phyloP scores from a whole-genome alignment of 2,329 filamentous ascomycete genomes.

The Penicillium palitans region DNA sequence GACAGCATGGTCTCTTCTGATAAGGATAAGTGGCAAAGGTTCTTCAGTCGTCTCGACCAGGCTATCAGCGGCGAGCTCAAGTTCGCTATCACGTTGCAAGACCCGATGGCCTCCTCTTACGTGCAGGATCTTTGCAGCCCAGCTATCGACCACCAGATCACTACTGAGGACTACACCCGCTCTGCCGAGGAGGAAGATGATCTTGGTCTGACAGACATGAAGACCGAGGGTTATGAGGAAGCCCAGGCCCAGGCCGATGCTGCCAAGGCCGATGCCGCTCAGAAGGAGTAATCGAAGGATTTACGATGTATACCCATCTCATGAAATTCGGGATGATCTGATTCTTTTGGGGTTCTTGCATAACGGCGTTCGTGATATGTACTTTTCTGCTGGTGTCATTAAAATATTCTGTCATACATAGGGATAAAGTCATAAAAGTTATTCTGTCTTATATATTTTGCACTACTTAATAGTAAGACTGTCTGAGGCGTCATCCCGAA shows the following conservation, averaged over 20 bases:
- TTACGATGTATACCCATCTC: slow-evolving; percentile 21
- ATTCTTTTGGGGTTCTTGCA: slow-evolving; percentile 15
- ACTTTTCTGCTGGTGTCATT: slow-evolving; percentile 20
- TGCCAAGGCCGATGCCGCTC: slow-evolving; percentile 12
- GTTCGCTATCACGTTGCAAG: slow-evolving; percentile 80
- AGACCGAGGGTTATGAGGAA: slow-evolving; percentile 79
- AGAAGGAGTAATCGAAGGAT: slow-evolving; percentile 28
- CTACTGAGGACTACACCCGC: slow-evolving; percentile 76
- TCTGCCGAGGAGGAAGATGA: slow-evolving; percentile 94
- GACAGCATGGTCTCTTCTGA: slow-evolving; percentile 72
- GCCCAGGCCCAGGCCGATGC: slow-evolving; percentile 48
- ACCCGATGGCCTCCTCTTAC: slow-evolving; percentile 90
- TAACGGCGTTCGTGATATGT: slow-evolving; percentile 28
- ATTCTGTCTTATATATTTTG: not conserved
- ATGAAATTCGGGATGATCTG: slow-evolving; percentile 25
- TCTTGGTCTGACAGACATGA: slow-evolving; percentile 87
- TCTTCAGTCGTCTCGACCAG: slow-evolving; percentile 73
- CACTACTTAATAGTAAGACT: not conserved
- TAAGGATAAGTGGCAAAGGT: slow-evolving; percentile 72
- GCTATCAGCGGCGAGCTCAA: slow-evolving; percentile 78
- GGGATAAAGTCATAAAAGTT: slow-evolving; percentile 14
- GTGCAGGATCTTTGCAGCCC: slow-evolving; percentile 82
- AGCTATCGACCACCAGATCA: slow-evolving; percentile 81
- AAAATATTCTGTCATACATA: slow-evolving; percentile 27
- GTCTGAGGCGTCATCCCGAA: not conserved